Evolutionary conservation across 2,329 filamentous ascomycete species (phyloP), one percentile per base, ranked within the genome.

Genomic region (Grosmannia huntii): DNA sequence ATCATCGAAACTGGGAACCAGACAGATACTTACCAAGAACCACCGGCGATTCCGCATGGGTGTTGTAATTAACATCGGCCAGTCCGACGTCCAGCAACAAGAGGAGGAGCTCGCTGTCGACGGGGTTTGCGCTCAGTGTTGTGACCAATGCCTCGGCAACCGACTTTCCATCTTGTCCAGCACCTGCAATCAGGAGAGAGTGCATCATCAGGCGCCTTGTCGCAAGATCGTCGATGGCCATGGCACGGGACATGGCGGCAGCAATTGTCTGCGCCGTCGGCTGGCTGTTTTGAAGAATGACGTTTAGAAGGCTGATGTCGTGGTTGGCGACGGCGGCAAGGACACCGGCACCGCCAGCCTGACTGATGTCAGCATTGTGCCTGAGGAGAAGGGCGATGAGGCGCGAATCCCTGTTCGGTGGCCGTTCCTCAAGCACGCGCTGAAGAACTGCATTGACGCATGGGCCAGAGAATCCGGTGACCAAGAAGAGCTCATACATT

Each of bases 351-450:
- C 79, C 78, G 28, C 76, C 73, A 49, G 77, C 76, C 57, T 76
- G 78, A 61, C 81, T 81, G 44, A 80, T 72, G 53, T 82, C 79
- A 4, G 77, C 77, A 16, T 77, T 75, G 60, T 80, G 70, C 2
- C 73, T 70, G 5, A 84, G 68, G 4, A 83, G 68, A 5, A 83
- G 70, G 7, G 73, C 71, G 57, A 84, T 78, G 12, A 84, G 67
- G 1, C 72, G 70, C 49, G 76, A 73, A 46, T 83, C 80, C 44
- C 78, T 71, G 48, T 71, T 69, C 0, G 74, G 71, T 1, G 72
- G 70, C 14, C 73, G 70, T 49, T 80, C 75, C 16, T 73, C 72
- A 49, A 83, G 75, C n/a, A 76, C 76, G 27, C 76, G 73, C 59
- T 81, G 76, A 2, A 83, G 65, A 2, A 78, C 77, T 0, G 69